Evolutionary conservation across 2,329 filamentous ascomycete species (phyloP).

Genomic region (Colletotrichum orbiculare): DNA sequence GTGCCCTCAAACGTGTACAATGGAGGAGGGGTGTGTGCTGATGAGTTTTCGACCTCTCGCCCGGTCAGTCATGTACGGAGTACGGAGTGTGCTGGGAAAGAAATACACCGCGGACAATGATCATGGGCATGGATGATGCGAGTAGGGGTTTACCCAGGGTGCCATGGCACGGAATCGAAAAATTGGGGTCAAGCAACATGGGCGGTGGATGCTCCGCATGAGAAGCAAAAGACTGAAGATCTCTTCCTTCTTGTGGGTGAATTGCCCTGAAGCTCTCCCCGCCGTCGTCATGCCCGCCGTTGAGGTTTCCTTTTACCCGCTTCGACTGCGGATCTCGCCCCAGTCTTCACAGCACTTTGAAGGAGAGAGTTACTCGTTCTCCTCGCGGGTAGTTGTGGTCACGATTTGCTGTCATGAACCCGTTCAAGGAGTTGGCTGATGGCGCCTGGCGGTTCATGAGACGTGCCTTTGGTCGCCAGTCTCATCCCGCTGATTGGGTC

Average conservation of each 20-base stretch:
- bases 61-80: neutral
- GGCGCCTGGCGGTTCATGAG: conserved; percentile 40
- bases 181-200: conserved; percentile 18
- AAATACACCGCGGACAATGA: conserved; percentile 8
- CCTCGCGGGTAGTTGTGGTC: neutral
- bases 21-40: conserved; percentile 9
- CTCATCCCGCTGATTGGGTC: conserved; percentile 36
- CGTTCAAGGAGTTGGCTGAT: conserved; percentile 27
- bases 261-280: conserved; percentile 5
- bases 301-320: neutral
- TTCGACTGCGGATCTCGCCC: too few relatives aligned
- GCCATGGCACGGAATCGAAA: conserved; percentile 28
- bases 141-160: conserved; percentile 16
- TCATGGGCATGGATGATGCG: conserved; percentile 25
- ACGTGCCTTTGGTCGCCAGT: conserved; percentile 37
- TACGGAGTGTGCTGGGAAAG: neutral
- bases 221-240: conserved; percentile 3
- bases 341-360: neutral
- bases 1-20: neutral
- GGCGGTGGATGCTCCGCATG: conserved; percentile 1
- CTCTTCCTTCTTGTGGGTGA: conserved; percentile 9
- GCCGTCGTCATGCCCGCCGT: conserved; percentile 12
- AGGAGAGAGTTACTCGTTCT: neutral
- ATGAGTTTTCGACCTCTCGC: conserved; percentile 1
- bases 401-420: conserved; percentile 22